Evolutionary conservation across 1,284 basidiomycete species (phyloP).

Genomic region (Abortiporus biennis): DNA sequence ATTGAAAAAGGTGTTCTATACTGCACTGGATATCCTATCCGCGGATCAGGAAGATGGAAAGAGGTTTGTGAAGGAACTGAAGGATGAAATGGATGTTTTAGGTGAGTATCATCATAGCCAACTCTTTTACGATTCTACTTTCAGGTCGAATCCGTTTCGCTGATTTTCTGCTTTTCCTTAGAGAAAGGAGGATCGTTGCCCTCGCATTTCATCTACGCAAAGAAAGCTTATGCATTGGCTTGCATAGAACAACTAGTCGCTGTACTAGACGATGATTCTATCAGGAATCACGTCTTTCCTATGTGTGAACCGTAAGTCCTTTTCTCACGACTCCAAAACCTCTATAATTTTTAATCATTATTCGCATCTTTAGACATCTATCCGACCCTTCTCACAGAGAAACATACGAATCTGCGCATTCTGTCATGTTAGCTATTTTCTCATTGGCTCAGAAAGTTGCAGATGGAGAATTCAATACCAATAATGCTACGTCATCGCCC

Average conservation of each 20-base stretch:
- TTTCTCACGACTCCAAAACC: conserved; percentile 2
- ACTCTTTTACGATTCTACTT: no score
- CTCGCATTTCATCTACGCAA: conserved; percentile 33
- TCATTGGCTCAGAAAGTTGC: conserved; percentile 37
- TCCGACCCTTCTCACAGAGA: conserved; percentile 53
- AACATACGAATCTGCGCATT: conserved; percentile 71
- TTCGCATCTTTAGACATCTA: conserved; percentile 46
- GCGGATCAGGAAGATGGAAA: conserved; percentile 35
- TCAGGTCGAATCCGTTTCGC: no score
- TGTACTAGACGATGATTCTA: conserved; percentile 39
- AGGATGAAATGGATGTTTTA: no score
- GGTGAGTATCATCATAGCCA: background rate
- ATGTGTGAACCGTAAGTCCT: conserved; percentile 54
- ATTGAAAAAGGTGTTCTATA: conserved; percentile 64
- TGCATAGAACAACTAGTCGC: conserved; percentile 68
- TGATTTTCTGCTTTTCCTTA: background rate
- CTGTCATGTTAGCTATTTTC: conserved; percentile 64
- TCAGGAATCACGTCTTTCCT: conserved; percentile 46
- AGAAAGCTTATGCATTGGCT: conserved; percentile 56
- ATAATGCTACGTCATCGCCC: no score
- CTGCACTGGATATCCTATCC: conserved; percentile 64
- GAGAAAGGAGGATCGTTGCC: conserved; percentile 1
- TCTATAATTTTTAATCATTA: background rate
- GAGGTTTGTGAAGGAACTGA: conserved; percentile 35
- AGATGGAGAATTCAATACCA: no score